Conservation (phyloP, 306 rosid species). For the Arachis stenosperma region DNA sequence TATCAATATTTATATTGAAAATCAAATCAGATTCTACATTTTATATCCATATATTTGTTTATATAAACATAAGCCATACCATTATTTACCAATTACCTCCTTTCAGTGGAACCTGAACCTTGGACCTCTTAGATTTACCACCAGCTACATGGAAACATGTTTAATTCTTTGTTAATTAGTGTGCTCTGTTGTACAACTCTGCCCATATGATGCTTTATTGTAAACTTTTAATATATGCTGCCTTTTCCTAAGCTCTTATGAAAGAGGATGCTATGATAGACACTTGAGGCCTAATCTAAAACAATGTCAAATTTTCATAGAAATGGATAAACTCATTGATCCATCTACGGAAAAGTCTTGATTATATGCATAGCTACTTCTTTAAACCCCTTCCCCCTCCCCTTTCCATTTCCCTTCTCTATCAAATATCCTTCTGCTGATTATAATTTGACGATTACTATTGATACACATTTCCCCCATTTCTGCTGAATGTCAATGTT, state of each 20-base stretch:
- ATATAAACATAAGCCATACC: not conserved
- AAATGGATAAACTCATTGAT: not conserved
- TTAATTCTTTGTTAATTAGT: not conserved
- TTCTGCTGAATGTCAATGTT: constrained; percentile 24
- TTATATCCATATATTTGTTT: too few species aligned
- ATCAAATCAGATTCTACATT: too few species aligned
- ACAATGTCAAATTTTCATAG: not conserved
- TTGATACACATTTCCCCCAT: not conserved
- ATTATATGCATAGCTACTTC: not conserved
- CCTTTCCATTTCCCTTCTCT: constrained; percentile 15
- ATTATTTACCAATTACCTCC: constrained; percentile 29
- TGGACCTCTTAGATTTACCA: not conserved
- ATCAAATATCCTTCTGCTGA: constrained; percentile 1
- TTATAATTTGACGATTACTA: constrained; percentile 18
- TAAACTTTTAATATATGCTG: too few species aligned
- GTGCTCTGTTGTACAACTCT: too few species aligned
- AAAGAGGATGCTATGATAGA: not conserved
- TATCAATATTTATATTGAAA: too few species aligned
- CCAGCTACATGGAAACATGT: constrained; percentile 21
- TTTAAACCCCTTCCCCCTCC: not conserved
- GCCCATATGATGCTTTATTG: too few species aligned
- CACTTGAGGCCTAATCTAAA: not conserved
- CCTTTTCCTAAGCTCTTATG: too few species aligned
- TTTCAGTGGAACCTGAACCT: not conserved
- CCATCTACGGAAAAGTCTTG: not conserved